Conservation (phyloP, 129 eudicot species). For the Apium graveolens region DNA sequence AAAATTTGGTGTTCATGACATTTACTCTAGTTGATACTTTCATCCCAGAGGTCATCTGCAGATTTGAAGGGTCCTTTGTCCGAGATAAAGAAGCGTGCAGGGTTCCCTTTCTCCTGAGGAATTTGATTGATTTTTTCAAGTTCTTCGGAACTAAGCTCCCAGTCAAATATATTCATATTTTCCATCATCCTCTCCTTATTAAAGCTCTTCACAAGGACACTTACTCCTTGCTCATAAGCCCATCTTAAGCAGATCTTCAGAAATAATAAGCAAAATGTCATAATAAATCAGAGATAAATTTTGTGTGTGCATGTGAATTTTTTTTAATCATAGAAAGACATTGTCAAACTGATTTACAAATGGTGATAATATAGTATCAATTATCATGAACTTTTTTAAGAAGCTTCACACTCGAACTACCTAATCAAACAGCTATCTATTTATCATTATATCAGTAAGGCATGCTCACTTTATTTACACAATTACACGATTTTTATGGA, state of each 20-base stretch:
- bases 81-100: background rate
- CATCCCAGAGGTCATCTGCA: conserved; percentile 1
- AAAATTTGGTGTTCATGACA: background rate
- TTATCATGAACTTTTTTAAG: too few relatives aligned
- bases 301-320: background rate
- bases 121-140: background rate
- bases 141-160: background rate
- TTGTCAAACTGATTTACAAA: too few relatives aligned
- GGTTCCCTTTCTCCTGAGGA: conserved; percentile 4
- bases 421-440: too few relatives aligned
- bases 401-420: too few relatives aligned
- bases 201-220: conserved; percentile 38
- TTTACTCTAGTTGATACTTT: background rate
- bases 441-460: too few relatives aligned
- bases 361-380: too few relatives aligned
- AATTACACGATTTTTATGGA: background rate
- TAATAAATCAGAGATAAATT: background rate
- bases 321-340: too few relatives aligned
- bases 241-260: conserved; percentile 38
- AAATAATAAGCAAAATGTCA: background rate
- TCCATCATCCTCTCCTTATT: conserved; percentile 40
- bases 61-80: conserved; percentile 5
- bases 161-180: conserved; percentile 27
- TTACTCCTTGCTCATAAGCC: conserved; percentile 40
- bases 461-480: too few relatives aligned